Percentiles rank a stretch among this genome's conserved stretches.
phyloP scores from a whole-genome alignment of 2,329 filamentous ascomycete genomes.

The Sordariomycetes sp. region DNA sequence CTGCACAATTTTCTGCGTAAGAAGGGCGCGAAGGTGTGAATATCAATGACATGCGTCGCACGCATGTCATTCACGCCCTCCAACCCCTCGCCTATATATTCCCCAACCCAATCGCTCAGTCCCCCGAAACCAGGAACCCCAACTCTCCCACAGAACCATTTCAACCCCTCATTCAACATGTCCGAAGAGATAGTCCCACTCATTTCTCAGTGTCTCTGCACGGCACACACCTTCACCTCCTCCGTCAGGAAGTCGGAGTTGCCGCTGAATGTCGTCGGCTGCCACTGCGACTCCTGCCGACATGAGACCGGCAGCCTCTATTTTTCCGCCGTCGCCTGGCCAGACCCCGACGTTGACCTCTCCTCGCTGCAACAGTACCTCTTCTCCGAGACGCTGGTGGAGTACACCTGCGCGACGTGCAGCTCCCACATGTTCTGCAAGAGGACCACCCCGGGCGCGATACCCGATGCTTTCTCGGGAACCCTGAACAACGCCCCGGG shows the following conservation, averaged over 20 bases:
- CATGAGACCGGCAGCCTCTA: slow-evolving; percentile 31
- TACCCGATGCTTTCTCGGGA: slow-evolving; percentile 23
- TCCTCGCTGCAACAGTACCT: slow-evolving; percentile 23
- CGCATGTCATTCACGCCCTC: too few species aligned
- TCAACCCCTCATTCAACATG: neutral
- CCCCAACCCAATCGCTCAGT: neutral
- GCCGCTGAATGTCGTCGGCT: slow-evolving; percentile 28
- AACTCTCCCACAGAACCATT: neutral
- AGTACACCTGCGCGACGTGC: slow-evolving; percentile 32
- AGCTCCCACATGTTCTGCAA: slow-evolving; percentile 30
- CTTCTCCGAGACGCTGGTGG: slow-evolving; percentile 19
- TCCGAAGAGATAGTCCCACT: neutral
- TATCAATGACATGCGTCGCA: too few species aligned
- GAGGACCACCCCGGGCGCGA: slow-evolving; percentile 4
- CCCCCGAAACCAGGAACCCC: neutral
- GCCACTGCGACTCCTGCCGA: slow-evolving; percentile 40
- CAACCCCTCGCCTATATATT: neutral
- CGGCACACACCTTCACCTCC: slow-evolving; percentile 25
- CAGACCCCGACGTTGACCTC: slow-evolving; percentile 15
- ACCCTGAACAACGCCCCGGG: slow-evolving; percentile 18
- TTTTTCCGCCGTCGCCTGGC: slow-evolving; percentile 24
- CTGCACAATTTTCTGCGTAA: too few species aligned
- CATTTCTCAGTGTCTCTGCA: slow-evolving; percentile 30
- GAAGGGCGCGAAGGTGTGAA: too few species aligned
- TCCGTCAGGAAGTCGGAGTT: slow-evolving; percentile 20